Conservation (phyloP, 331 rosid genomes). For the Stylosanthes scabra region DNA sequence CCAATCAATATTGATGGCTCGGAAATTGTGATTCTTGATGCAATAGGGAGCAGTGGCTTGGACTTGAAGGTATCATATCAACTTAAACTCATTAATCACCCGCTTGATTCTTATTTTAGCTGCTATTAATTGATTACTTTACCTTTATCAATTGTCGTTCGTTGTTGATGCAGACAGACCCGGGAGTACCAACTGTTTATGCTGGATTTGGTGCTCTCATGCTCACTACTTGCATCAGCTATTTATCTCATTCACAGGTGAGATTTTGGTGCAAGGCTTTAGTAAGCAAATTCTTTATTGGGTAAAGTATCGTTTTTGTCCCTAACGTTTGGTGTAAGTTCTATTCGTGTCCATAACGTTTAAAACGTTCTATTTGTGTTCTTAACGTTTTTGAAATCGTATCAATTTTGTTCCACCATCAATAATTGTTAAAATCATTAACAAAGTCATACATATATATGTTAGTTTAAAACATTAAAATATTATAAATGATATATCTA, state of each 20-base stretch:
- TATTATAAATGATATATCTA: too few relatives aligned
- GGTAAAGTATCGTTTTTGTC: too few relatives aligned
- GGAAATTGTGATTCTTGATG: constrained; percentile 74
- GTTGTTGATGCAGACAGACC: constrained; percentile 69
- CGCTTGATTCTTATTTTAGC: constrained; percentile 15
- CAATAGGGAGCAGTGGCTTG: constrained; percentile 94
- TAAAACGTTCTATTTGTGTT: too few relatives aligned
- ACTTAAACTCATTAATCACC: constrained; percentile 10
- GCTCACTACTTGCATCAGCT: constrained; percentile 97
- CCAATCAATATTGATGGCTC: constrained; percentile 81
- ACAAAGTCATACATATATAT: too few relatives aligned
- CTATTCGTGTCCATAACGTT: too few relatives aligned
- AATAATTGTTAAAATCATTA: too few relatives aligned
- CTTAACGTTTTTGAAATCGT: too few relatives aligned
- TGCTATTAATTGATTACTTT: constrained; percentile 20
- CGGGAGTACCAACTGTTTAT: constrained; percentile 89
- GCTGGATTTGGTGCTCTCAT: constrained; percentile 98
- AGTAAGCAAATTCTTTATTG: background rate
- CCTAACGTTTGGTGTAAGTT: too few relatives aligned
- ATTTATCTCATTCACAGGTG: constrained; percentile 90
- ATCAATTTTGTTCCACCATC: too few relatives aligned
- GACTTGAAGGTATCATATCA: constrained; percentile 69
- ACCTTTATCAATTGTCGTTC: background rate
- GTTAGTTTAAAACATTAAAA: too few relatives aligned
- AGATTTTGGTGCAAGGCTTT: constrained; percentile 18